Conservation (phyloP, 768 basidiomycete species). For the Pseudohyphozyma bogoriensis region DNA sequence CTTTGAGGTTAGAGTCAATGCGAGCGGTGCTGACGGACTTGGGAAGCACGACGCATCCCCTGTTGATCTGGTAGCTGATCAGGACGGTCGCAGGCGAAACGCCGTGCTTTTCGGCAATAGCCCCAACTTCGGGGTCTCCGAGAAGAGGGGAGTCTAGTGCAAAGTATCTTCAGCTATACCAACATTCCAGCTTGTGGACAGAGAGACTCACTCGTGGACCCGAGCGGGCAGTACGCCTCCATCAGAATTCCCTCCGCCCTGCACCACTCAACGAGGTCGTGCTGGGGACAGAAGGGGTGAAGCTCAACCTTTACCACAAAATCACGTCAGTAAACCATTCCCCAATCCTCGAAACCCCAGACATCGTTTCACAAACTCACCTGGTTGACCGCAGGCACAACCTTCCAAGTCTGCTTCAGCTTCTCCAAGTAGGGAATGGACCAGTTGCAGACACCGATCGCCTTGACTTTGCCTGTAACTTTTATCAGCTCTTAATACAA, state of each 20-base stretch:
- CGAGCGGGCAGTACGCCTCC: conserved; percentile 70
- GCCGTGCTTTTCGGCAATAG: conserved; percentile 53
- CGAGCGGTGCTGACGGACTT: conserved; percentile 51
- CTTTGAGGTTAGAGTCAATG: background rate
- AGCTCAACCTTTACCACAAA: conserved; percentile 46
- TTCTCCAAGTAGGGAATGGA: conserved; percentile 54
- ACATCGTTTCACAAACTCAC: too few species aligned
- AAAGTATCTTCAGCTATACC: too few species aligned
- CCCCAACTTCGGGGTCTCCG: conserved; percentile 49
- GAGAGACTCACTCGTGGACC: conserved; percentile 18
- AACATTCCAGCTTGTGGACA: background rate
- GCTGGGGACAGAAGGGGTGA: conserved; percentile 59
- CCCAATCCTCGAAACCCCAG: too few species aligned
- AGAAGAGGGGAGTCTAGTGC: conserved; percentile 41
- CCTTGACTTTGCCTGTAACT: conserved; percentile 57
- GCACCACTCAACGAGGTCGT: conserved; percentile 49
- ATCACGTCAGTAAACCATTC: too few species aligned
- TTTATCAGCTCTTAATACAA: too few species aligned
- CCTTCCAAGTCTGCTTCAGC: conserved; percentile 47
- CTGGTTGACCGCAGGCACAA: conserved; percentile 54
- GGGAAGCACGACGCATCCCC: conserved; percentile 57
- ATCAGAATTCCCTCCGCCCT: conserved; percentile 54
- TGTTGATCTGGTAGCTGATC: conserved; percentile 59
- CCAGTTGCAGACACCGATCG: conserved; percentile 54
- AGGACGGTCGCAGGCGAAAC: conserved; percentile 56